These are phyloP conservation scores for Oryza glumipatula DNA, from an alignment of 176 grass and related monocot genomes.

Conservation along the genomic window DNA sequence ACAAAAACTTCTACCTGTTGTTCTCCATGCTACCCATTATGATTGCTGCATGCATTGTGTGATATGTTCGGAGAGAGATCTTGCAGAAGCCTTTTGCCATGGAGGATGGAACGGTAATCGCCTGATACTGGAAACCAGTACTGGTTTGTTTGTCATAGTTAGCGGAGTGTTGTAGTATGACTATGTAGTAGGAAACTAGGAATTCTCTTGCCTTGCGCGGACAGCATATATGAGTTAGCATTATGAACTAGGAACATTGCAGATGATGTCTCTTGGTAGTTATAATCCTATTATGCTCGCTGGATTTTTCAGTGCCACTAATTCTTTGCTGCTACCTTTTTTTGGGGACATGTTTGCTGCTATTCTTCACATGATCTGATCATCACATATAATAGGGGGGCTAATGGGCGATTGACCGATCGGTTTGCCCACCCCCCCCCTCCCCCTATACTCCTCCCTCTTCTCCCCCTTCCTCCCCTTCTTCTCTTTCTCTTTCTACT, in stretches of 20 bases:
- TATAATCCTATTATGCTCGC: background rate
- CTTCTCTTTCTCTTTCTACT: no score
- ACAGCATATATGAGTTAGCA: conserved; percentile 35
- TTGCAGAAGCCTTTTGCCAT: background rate
- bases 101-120: conserved; percentile 16
- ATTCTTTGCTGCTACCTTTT: background rate
- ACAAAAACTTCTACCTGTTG: conserved; percentile 23
- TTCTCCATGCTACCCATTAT: conserved; percentile 26
- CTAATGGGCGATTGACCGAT: no score
- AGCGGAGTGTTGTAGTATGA: background rate
- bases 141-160: conserved; percentile 5
- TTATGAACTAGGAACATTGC: conserved; percentile 27
- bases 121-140: conserved; percentile 34
- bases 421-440: no score
- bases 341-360: no score
- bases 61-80: conserved; percentile 28
- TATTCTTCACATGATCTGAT: no score
- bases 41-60: conserved; percentile 43
- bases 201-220: background rate
- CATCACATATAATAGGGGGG: no score
- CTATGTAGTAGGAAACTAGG: conserved; percentile 12
- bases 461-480: no score
- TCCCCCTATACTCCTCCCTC: no score
- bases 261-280: background rate
- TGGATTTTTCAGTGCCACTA: conserved; percentile 1